Percentiles rank a stretch among this genome's conserved stretches.
Evolutionary conservation across 148 eudicot species (phyloP).

Genomic region (Arbutus unedo): DNA sequence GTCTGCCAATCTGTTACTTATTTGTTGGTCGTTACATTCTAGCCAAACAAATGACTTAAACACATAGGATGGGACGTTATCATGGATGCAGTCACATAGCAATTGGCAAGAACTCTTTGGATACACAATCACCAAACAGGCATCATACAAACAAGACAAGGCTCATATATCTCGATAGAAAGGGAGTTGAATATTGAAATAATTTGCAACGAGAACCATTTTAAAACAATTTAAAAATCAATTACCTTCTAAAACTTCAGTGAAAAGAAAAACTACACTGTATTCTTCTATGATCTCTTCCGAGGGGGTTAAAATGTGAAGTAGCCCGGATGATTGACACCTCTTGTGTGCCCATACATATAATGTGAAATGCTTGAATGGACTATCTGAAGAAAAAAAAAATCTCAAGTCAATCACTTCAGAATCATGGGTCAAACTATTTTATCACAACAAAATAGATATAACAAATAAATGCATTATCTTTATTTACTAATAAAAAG

Average conservation of each 20-base stretch:
- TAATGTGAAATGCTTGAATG: not conserved
- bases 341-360: not conserved
- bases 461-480: not conserved
- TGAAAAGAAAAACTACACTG: not conserved
- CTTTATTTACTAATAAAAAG: not conserved
- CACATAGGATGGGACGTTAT: no score
- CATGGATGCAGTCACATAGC: not conserved
- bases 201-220: no score
- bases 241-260: not conserved
- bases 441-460: not conserved
- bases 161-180: no score
- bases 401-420: not conserved
- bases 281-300: no score
- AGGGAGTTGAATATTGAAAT: no score
- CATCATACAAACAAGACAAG: not conserved
- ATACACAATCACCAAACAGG: not conserved
- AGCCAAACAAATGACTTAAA: no score
- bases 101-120: not conserved
- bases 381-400: conserved; percentile 1
- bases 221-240: no score
- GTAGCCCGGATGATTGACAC: not conserved
- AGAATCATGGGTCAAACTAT: not conserved
- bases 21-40: no score
- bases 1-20: not conserved
- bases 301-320: not conserved